phyloP scores from a whole-genome alignment of 2,329 filamentous ascomycete species.

The Apiospora saccharicola region DNA sequence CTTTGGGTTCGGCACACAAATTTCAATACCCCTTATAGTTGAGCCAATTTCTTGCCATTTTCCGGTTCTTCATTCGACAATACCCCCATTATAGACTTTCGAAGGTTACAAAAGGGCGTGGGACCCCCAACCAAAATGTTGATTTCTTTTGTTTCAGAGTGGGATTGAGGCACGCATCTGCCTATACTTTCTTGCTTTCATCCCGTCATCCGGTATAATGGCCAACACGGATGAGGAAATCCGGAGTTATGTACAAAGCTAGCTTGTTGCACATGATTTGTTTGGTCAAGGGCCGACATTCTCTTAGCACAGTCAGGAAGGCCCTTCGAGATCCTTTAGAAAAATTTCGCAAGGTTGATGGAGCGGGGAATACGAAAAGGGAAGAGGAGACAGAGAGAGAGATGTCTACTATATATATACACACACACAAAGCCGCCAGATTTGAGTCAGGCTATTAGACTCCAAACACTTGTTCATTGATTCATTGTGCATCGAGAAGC shows the following conservation, averaged over 20 bases:
- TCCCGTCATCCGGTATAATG: conserved; percentile 16
- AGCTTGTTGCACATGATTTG: conserved; percentile 8
- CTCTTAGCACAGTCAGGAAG: conserved; percentile 11
- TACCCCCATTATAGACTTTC: conserved; percentile 45
- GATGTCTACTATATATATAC: conserved; percentile 6
- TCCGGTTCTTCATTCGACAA: conserved; percentile 39
- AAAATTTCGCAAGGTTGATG: not conserved
- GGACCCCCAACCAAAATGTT: conserved; percentile 33
- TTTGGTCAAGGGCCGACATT: not conserved
- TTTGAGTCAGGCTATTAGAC: conserved; percentile 11
- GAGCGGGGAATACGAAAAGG: not conserved
- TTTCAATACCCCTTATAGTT: conserved; percentile 39
- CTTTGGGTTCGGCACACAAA: not conserved
- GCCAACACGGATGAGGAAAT: conserved; percentile 6
- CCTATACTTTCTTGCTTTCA: conserved; percentile 20
- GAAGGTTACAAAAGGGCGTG: conserved; percentile 35
- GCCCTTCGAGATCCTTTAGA: not conserved
- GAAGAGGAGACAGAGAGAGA: not conserved
- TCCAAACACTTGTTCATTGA: not conserved
- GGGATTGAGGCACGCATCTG: conserved; percentile 11
- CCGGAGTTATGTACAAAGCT: conserved; percentile 19
- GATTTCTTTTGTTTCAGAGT: conserved; percentile 42
- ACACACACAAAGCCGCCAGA: conserved; percentile 1
- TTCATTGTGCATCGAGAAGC: not conserved
- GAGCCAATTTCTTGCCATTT: conserved; percentile 34